phyloP scores from a whole-genome alignment of 2,329 filamentous ascomycete species.

The Fusarium sp. region DNA sequence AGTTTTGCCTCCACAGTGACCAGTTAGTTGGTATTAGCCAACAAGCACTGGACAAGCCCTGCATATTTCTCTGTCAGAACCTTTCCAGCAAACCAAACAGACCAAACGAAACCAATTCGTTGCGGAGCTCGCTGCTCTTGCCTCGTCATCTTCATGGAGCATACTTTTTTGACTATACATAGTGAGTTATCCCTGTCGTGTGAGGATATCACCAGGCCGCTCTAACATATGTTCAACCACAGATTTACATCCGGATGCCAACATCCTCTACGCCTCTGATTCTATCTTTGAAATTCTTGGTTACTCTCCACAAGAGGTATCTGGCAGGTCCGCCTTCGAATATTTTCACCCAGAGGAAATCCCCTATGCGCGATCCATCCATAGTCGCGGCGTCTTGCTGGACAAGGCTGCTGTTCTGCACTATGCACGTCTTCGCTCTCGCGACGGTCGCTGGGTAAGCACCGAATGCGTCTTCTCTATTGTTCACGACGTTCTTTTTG shows the following conservation, averaged over 20 bases:
- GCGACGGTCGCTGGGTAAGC: conserved; percentile 76
- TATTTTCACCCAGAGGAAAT: conserved; percentile 88
- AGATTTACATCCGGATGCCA: conserved; percentile 79
- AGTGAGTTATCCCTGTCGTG: conserved; percentile 64
- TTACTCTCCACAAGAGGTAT: conserved; percentile 79
- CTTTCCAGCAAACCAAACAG: background rate
- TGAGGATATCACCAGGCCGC: background rate
- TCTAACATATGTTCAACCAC: conserved; percentile 12
- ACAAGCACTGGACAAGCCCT: conserved; percentile 4
- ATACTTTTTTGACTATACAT: conserved; percentile 92
- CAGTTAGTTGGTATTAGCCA: conserved; percentile 32
- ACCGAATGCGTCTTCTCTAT: conserved; percentile 93
- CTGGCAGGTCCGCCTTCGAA: conserved; percentile 82
- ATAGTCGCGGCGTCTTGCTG: conserved; percentile 77
- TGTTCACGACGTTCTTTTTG: conserved; percentile 88
- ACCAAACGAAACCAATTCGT: conserved; percentile 7
- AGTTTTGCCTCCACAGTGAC: conserved; percentile 9
- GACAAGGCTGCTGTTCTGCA: conserved; percentile 88
- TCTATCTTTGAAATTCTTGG: conserved; percentile 86
- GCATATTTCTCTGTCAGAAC: conserved; percentile 4
- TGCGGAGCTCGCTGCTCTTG: conserved; percentile 34
- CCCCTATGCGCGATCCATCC: conserved; percentile 76
- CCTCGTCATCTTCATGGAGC: conserved; percentile 68
- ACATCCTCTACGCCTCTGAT: conserved; percentile 84
- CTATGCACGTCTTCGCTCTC: conserved; percentile 78